These are phyloP conservation scores for Phytopythium oedochilum DNA, from an alignment of 352 stramenopile species.

Conservation along the genomic window DNA sequence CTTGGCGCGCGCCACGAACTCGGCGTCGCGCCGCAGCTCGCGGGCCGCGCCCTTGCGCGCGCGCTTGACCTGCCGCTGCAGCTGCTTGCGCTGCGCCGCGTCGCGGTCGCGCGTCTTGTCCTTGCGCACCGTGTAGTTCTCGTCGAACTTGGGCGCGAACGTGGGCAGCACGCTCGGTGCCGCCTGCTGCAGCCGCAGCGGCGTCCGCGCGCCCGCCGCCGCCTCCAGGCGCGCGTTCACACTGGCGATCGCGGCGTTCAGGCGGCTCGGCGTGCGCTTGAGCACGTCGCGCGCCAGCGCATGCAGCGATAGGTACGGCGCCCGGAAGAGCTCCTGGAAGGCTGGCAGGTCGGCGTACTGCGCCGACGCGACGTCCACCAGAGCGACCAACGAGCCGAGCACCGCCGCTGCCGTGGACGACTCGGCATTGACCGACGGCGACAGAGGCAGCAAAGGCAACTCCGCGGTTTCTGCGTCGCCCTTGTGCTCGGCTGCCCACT, in stretches of 20 bases:
- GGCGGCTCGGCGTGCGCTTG: slow-evolving; percentile 14
- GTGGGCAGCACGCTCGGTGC: slow-evolving; percentile 62
- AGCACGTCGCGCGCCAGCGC: slow-evolving; percentile 44
- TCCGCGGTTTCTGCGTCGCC: slow-evolving; percentile 3
- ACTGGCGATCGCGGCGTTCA: slow-evolving; percentile 39
- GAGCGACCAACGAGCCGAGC: slow-evolving; percentile 36
- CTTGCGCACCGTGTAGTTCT: slow-evolving; percentile 91
- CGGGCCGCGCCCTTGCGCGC: slow-evolving; percentile 94
- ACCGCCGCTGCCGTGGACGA: slow-evolving; percentile 14
- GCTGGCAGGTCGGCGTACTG: slow-evolving; percentile 67
- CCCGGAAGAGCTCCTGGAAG: slow-evolving; percentile 74
- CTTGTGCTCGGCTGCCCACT: slow-evolving; percentile 23
- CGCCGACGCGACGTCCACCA: slow-evolving; percentile 34
- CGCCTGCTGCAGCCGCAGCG: slow-evolving; percentile 76
- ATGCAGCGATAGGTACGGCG: slow-evolving; percentile 63
- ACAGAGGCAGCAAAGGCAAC: slow-evolving; percentile 33
- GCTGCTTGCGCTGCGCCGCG: slow-evolving; percentile 84
- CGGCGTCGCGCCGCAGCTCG: slow-evolving; percentile 92
- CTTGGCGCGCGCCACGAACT: slow-evolving; percentile 93
- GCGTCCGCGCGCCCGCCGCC: slow-evolving; percentile 44
- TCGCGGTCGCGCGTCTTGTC: slow-evolving; percentile 84
- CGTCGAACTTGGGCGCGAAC: slow-evolving; percentile 89
- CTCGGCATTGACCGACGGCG: slow-evolving; percentile 36
- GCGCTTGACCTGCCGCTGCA: slow-evolving; percentile 95
- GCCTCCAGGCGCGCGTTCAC: slow-evolving; percentile 38